These are phyloP conservation scores for Mycena rebaudengoi DNA, from an alignment of 768 basidiomycete genomes.

Conservation along the genomic window DNA sequence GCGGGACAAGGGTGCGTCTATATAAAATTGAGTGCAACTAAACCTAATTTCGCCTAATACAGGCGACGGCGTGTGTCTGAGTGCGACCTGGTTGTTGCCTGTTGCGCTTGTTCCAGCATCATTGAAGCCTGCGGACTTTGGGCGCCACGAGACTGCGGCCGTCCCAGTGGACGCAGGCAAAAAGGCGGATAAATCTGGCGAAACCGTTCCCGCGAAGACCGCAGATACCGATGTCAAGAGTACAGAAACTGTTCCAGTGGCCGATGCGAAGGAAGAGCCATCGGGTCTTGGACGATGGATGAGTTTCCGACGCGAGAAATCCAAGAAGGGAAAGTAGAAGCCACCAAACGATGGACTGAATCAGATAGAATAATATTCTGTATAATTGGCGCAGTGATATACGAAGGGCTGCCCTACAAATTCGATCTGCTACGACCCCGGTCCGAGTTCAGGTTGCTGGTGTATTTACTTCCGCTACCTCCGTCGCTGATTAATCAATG, in stretches of 20 bases:
- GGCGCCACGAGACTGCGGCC: slow-evolving; percentile 29
- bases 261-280: too few relatives aligned
- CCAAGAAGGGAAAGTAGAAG: background rate
- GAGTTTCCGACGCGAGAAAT: background rate
- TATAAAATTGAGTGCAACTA: too few relatives aligned
- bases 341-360: background rate
- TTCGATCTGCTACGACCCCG: too few relatives aligned
- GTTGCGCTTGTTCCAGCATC: slow-evolving; percentile 78
- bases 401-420: too few relatives aligned
- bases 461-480: too few relatives aligned
- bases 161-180: background rate
- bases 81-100: slow-evolving; percentile 85
- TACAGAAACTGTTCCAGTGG: background rate
- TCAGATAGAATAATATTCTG: too few relatives aligned
- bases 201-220: too few relatives aligned
- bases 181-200: background rate
- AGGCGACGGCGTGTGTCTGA: slow-evolving; percentile 84
- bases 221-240: too few relatives aligned
- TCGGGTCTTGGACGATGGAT: too few relatives aligned
- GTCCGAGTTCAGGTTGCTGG: too few relatives aligned
- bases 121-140: slow-evolving; percentile 56
- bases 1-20: slow-evolving; percentile 68
- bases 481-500: too few relatives aligned
- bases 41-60: slow-evolving; percentile 3
- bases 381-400: too few relatives aligned